A percentile compares a stretch with the other conserved stretches of the same genome.
These are phyloP conservation scores for Bonia amplexicaulis DNA, from an alignment of 176 grass and related monocot genomes.

Conservation along the genomic window DNA sequence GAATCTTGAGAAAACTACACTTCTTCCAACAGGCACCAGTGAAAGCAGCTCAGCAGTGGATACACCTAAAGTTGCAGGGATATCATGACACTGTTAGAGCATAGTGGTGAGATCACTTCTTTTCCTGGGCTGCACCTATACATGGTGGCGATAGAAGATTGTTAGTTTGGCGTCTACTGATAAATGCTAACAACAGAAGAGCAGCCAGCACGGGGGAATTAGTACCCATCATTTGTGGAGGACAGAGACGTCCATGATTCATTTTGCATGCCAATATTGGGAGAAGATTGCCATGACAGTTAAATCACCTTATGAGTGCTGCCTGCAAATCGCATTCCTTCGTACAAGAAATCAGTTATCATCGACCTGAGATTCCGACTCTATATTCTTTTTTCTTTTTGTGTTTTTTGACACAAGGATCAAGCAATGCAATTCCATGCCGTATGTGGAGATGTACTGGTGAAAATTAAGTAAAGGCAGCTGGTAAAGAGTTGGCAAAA, in stretches of 20 bases:
- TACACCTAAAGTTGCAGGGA: not conserved
- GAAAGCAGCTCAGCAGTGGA: not conserved
- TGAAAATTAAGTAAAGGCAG: not conserved
- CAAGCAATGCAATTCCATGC: not conserved
- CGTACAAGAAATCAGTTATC: not conserved
- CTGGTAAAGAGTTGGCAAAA: not conserved
- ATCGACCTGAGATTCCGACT: not conserved
- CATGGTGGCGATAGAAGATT: not conserved
- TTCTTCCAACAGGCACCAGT: not conserved
- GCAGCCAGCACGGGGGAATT: not conserved
- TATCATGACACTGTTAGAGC: not conserved
- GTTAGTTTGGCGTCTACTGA: slow-evolving; percentile 3
- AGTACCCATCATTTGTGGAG: not conserved
- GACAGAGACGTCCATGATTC: not conserved
- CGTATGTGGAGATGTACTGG: not conserved
- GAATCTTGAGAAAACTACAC: slow-evolving; percentile 17
- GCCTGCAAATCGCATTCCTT: not conserved
- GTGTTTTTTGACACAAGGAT: not conserved
- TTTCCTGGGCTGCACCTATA: not conserved
- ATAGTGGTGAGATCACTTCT: not conserved
- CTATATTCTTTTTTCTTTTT: not conserved
- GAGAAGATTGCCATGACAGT: not conserved
- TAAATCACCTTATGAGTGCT: not conserved
- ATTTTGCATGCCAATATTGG: not conserved
- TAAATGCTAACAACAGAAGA: slow-evolving; percentile 8